Conservation (phyloP, 75 land plant species). For the Chamaecyparis obtusa region DNA sequence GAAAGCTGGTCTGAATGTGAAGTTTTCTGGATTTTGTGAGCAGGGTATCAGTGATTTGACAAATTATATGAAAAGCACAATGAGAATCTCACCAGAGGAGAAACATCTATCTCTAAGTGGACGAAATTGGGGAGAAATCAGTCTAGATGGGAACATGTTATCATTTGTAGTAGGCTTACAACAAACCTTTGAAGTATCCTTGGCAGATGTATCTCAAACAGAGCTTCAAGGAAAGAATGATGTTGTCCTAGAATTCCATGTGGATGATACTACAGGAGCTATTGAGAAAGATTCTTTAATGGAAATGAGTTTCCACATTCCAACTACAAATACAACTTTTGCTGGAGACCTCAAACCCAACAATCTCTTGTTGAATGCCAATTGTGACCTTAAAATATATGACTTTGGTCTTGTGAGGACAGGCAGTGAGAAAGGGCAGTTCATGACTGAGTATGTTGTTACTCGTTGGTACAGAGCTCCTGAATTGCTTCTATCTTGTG, state of each 20-base stretch:
- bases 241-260: slow-evolving; percentile 90
- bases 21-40: slow-evolving; percentile 78
- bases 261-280: slow-evolving; percentile 97
- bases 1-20: slow-evolving; percentile 72
- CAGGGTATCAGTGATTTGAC: slow-evolving; percentile 42
- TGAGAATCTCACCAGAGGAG: slow-evolving; percentile 47
- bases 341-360: slow-evolving; percentile 87
- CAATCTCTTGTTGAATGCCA: too few relatives aligned
- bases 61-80: slow-evolving; percentile 26
- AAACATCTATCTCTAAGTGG: slow-evolving; percentile 51
- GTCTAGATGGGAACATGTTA: slow-evolving; percentile 60
- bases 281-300: slow-evolving; percentile 99
- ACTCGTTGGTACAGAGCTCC: too few relatives aligned
- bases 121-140: slow-evolving; percentile 49
- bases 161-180: slow-evolving; percentile 69
- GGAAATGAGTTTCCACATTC: slow-evolving; percentile 96
- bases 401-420: too few relatives aligned
- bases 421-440: too few relatives aligned
- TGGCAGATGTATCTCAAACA: slow-evolving; percentile 94
- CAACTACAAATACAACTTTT: slow-evolving; percentile 86
- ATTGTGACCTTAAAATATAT: too few relatives aligned
- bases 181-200: slow-evolving; percentile 82
- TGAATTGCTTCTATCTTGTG: too few relatives aligned
- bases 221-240: slow-evolving; percentile 98
- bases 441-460: too few relatives aligned